Percentiles rank a stretch among this genome's conserved stretches.
phyloP scores from a whole-genome alignment of 2,329 filamentous ascomycete genomes.

The Scolecobasidium constrictum region DNA sequence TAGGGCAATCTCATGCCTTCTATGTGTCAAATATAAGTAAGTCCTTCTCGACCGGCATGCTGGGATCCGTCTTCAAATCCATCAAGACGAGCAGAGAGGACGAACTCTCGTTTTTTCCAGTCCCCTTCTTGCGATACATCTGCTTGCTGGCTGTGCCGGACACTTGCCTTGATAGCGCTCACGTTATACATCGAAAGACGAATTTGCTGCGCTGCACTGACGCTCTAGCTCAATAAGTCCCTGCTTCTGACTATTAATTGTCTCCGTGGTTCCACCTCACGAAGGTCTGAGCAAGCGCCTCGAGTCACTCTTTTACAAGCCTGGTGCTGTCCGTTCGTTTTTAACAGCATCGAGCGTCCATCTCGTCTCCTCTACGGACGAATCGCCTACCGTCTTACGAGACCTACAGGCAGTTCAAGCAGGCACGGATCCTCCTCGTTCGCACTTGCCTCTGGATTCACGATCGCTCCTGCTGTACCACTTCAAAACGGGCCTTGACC shows the following conservation, averaged over 20 bases:
- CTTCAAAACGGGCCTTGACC: not conserved
- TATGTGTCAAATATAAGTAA: too few species aligned
- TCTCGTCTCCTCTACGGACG: not conserved
- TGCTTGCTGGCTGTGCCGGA: slow-evolving; percentile 3
- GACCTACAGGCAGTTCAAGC: not conserved
- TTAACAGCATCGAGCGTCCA: not conserved
- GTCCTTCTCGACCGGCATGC: too few species aligned
- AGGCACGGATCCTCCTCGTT: slow-evolving; percentile 1
- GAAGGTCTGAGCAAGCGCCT: not conserved
- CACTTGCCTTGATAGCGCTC: not conserved
- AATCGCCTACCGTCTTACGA: not conserved
- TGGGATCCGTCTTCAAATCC: too few species aligned
- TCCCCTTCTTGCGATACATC: not conserved
- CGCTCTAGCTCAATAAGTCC: not conserved
- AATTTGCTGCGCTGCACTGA: slow-evolving; percentile 1
- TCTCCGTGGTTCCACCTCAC: slow-evolving; percentile 1
- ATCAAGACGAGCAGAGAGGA: too few species aligned
- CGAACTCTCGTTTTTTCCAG: too few species aligned
- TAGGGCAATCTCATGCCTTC: too few species aligned
- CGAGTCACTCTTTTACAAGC: not conserved
- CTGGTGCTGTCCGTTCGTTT: not conserved
- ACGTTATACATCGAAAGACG: not conserved
- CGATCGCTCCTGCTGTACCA: not conserved
- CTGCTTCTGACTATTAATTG: not conserved
- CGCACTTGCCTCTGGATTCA: slow-evolving; percentile 1